Conservation (phyloP, 2,329 filamentous ascomycete species). For the Didymella glomerata region DNA sequence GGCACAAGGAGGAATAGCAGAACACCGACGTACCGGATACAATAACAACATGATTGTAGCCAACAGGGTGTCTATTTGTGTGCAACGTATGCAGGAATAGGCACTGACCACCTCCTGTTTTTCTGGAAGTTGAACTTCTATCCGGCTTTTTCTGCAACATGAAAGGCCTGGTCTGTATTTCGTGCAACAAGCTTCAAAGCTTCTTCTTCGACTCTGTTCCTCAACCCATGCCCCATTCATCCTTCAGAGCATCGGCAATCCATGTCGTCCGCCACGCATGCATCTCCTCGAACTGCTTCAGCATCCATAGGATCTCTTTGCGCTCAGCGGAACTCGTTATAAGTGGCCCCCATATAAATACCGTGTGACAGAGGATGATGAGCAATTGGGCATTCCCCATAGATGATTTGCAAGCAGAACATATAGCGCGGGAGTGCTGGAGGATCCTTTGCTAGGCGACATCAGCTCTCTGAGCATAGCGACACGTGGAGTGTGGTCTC, state of each 20-base stretch:
- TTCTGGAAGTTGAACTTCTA: too few relatives aligned
- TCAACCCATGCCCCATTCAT: conserved; percentile 31
- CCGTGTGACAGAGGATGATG: conserved; percentile 37
- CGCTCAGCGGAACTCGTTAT: conserved; percentile 29
- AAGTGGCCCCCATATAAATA: conserved; percentile 40
- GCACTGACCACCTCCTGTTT: too few relatives aligned
- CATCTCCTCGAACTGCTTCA: conserved; percentile 31
- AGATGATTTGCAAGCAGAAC: conserved; percentile 36
- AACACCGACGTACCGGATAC: too few relatives aligned
- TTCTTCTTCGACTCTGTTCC: too few relatives aligned
- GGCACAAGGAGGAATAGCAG: too few relatives aligned
- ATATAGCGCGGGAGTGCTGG: conserved; percentile 36
- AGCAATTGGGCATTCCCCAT: conserved; percentile 30
- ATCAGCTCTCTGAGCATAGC: neutral
- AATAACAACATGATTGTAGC: too few relatives aligned
- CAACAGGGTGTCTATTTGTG: too few relatives aligned
- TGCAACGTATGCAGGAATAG: too few relatives aligned
- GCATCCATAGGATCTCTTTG: conserved; percentile 31
- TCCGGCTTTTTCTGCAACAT: too few relatives aligned
- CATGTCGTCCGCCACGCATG: conserved; percentile 44
- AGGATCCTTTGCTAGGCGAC: conserved; percentile 29
- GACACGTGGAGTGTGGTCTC: neutral
- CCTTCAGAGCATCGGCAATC: conserved; percentile 40
- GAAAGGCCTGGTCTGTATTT: neutral
- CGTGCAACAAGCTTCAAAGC: neutral